Evolutionary conservation across 106 monocot genomes (phyloP).

Genomic region (Agapanthus africanus): DNA sequence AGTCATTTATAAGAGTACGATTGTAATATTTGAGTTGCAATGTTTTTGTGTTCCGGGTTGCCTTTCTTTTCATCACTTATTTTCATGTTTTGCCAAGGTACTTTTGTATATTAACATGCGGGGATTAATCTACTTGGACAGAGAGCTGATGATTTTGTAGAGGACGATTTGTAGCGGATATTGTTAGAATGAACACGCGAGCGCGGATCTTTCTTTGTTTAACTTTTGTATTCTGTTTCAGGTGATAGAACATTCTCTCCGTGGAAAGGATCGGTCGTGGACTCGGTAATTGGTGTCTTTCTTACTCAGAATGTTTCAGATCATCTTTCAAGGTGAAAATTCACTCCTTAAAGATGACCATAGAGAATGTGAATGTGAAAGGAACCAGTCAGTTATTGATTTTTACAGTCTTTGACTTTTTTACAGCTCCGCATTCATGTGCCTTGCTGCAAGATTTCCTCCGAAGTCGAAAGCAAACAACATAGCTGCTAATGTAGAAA

Average conservation of each 20-base stretch:
- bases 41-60: not conserved
- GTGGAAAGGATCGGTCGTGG: conserved; percentile 81
- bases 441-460: conserved; percentile 76
- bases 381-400: too few species aligned
- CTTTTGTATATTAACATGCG: not conserved
- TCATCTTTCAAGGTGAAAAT: conserved; percentile 78
- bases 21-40: not conserved
- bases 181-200: too few species aligned
- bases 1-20: not conserved
- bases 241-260: conserved; percentile 56
- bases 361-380: too few species aligned
- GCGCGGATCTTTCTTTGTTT: not conserved
- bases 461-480: conserved; percentile 6
- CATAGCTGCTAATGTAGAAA: conserved; percentile 13
- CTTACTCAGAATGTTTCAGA: conserved; percentile 78
- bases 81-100: not conserved
- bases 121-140: not conserved
- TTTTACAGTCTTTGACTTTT: conserved; percentile 16
- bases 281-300: conserved; percentile 66
- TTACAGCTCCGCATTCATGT: conserved; percentile 91
- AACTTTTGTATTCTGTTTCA: conserved; percentile 9
- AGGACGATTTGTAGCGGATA: too few species aligned
- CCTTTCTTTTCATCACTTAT: not conserved
- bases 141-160: not conserved
- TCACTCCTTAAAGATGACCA: too few species aligned